Base-by-base conservation (phyloP, 768 basidiomycete species). In the Suillus placidus region DNA sequence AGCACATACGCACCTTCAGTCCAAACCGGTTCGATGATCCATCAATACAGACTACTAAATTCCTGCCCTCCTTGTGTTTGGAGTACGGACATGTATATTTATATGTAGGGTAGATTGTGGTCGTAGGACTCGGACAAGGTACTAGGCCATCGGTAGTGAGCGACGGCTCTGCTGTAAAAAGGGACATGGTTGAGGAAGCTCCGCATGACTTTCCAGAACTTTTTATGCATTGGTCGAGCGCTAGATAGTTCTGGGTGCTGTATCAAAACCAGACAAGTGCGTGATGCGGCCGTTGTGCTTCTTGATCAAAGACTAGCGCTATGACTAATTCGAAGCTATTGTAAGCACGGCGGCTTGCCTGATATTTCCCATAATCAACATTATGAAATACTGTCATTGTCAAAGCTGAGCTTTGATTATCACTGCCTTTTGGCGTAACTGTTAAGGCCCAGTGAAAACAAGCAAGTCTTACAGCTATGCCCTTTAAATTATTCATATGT, bases 11-110 rank as follows among this genome's bases (percentile, higher is more conserved):
- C 40, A 60, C 58, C 40, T 18, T 60, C 18, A 18, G 23, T 26
- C 64, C 68, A 60, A 63, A 60, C 4, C 60, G 38, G 26, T 72
- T 71, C 0, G 71, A 68, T 1, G 69, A 70, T 0, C 70, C 71
- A 8, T 71, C 71, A 32, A 71, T 65, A 52, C 64, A 71, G 64
- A 60, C 75, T 54, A n/a, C 71, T 64, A 70, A 60, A 42, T 60
- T 60, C 26, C 58, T 60, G 26, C 58, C 57, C 37, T 40, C 57
- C 26, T 40, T 37, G 40, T 60, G 40, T 26, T 30, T 40, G 40
- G 40, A 30, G 18, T 40, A 26, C 5, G 58, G 40, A 42, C 58
- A 60, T 10, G 38, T 42, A 26, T 60, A 60, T 20, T 42, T 30
- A 20, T 13, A 42, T 30, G 26, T 18, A 30, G 57, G 58, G 3